Base-by-base conservation (phyloP, 441 rosid species). In the Manihot esculenta region DNA sequence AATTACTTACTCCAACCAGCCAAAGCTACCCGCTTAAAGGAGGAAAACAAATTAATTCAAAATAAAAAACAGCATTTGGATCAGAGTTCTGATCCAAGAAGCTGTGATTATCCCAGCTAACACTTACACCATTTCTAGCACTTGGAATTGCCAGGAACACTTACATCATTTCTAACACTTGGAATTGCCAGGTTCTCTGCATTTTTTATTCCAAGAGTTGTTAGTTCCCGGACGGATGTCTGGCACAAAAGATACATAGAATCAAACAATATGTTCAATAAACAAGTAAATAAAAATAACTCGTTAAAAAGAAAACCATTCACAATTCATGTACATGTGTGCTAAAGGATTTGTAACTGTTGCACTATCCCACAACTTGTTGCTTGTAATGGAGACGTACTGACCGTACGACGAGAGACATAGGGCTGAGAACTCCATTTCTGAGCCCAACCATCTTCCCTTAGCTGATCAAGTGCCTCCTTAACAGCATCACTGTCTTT, bases 351-450 rank as follows among this genome's bases (percentile, higher is more conserved):
- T 70, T 56, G 65, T 26, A 64, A 62, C 60, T 41, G 63, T 30
- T 60, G 58, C 57, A 64, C 55, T 62, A 53, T 72, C 71, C 72
- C 76, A 65, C 47, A 66, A 75, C 69, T 62, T 74, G 73, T 72
- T 38, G 62, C 59, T 66, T 64, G 56, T 49, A 64, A 66, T 42
- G 73, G 64, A 75, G 76, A 85, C 59, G 59, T 55, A 55, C 88
- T 73, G 89, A 94, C 99, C 91, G 90, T 85, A 70, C 98, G 97
- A 42, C 96, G 90, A n/a, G 97, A 94, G 66, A 94, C 88, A 49
- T 90, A 92, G 3, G 97, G 97, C 87, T 94, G 97, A 59, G 97
- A 92, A 48, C 90, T 83, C 97, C 99, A 94, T 83, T 80, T 88
- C 88, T 85, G 89, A 30, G 97, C 97, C 96, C 96, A 94, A 62